Percentiles rank a stretch among this genome's conserved stretches.
Conservation (phyloP, 306 rosid genomes). For the Hippophae gyantsensis region DNA sequence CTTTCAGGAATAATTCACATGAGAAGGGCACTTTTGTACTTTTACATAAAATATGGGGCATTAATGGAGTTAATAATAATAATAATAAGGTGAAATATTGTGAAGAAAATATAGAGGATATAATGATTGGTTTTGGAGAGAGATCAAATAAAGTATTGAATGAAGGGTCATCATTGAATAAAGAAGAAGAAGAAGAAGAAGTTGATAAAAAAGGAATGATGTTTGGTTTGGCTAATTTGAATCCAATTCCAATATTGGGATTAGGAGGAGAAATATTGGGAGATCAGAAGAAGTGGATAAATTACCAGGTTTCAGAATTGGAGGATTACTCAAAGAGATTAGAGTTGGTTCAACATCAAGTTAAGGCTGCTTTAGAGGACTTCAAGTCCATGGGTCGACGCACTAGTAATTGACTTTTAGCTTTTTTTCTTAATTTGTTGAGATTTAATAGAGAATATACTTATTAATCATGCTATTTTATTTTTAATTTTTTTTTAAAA, state of each 20-base stretch:
- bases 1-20: slow-evolving; percentile 47
- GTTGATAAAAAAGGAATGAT: too few relatives aligned
- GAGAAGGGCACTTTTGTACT: slow-evolving; percentile 62
- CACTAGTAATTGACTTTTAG: too few relatives aligned
- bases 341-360: slow-evolving; percentile 60
- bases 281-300: slow-evolving; percentile 48
- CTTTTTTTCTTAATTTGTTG: too few relatives aligned
- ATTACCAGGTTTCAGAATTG: slow-evolving; percentile 51
- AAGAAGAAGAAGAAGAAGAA: too few relatives aligned
- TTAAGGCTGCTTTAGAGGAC: slow-evolving; percentile 57
- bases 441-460: too few relatives aligned
- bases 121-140: too few relatives aligned
- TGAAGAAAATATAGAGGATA: not conserved
- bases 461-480: too few relatives aligned
- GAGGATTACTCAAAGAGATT: slow-evolving; percentile 59
- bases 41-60: slow-evolving; percentile 64
- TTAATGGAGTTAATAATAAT: not conserved
- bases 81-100: not conserved
- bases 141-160: too few relatives aligned
- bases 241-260: not conserved
- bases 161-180: too few relatives aligned
- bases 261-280: not conserved
- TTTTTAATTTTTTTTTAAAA: too few relatives aligned
- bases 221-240: not conserved
- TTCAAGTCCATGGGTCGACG: slow-evolving; percentile 35